Evolutionary conservation across 805 yeast genomes (phyloP), one percentile per base, ranked within the genome.

Genomic region (Yarrowia sp.): DNA sequence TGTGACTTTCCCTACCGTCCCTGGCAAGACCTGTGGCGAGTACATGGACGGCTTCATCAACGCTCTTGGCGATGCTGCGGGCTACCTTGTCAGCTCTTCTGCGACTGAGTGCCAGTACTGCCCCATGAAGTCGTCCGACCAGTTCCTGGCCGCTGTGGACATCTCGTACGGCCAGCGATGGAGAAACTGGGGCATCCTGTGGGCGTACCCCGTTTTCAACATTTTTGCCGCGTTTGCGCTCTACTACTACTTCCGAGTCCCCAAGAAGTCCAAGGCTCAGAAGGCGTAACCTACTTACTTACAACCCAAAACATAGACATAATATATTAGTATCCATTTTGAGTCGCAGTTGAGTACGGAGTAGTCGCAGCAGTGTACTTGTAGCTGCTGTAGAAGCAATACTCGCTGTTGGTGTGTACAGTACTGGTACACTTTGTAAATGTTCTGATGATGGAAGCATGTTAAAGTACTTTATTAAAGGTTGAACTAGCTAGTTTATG

Each of bases 241-340:
- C 64, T 80, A 86, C 78, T 84, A 88, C 86, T 70, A 82, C 31
- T 82, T 84, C n/a, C 82, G 94, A 78, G 93, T 87, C 64, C 94
- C 94, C 35, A 53, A 25, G 35, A 53, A 53, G 33, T 35, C 44
- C 59, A 53, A 36, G 44, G 33, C 42, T 9, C 59, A 53, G 59
- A 33, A 53, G 35, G 59, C 36, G 10, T 53, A 22, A 14, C 3
- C n/a, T n/a, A n/a, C n/a, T n/a, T n/a, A n/a, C n/a, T n/a, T n/a
- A n/a, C n/a, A n/a, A n/a, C n/a, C n/a, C n/a, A n/a, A n/a, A 19
- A 38, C 24, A 19, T 19, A 38, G 8, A 38, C 1, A 36, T 36
- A 19, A 35, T 32, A 14, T 6, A 35, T 9, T 16, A n/a, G n/a
- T n/a, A n/a, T n/a, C n/a, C n/a, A n/a, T n/a, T n/a, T n/a, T n/a